Base-by-base conservation (phyloP, 768 basidiomycete species). In the Saitozyma podzolica region DNA sequence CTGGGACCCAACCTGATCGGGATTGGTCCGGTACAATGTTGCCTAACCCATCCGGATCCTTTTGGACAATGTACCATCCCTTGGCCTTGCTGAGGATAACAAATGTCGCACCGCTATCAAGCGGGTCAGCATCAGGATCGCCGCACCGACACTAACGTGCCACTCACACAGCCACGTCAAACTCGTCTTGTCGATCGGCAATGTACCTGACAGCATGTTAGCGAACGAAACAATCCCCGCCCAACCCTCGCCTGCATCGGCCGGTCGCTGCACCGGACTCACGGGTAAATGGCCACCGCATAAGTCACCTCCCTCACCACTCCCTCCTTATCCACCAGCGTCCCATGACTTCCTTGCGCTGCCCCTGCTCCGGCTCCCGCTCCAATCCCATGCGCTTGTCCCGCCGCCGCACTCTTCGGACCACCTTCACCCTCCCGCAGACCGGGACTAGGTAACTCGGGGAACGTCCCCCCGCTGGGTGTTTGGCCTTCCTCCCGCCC, bases 51-150 rank as follows among this genome's bases (percentile, higher is more conserved):
- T 86, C 87, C 40, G 89, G 89, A 79, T 99, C 96, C 41, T 90
- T 87, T 76, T 98, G 94, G 5, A 98, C 96, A 41, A 97, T 90
- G 92, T 95, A 99, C 96, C 96, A 99, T 0, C 96, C 95, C 59
- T 94, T 88, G n/a, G 93, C 89, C 57, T 94, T 87, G 58, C 91
- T 91, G 48, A 93, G 82, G 66, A 97, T 94, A 65, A 95, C 86
- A 80, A 93, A 97, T 0, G 92, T 92, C 74, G 94, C 91, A 47
- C 92, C 92, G 14, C 92, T 94, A 62, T 29, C 3, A 57, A 10
- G 10, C 50, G 29, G 29, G 41, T 69, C n/a, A 63, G 56, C 51
- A 19, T 43, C n/a, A 63, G 56, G 50, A 19, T 43, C 45, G 13
- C 40, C 56, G 40, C 60, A 43, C 40, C 19, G 8, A 17, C 47